A percentile compares a stretch with the other conserved stretches of the same genome.
Evolutionary conservation across 208 protist species (phyloP).

Genomic region (Porcisia hertigi): DNA sequence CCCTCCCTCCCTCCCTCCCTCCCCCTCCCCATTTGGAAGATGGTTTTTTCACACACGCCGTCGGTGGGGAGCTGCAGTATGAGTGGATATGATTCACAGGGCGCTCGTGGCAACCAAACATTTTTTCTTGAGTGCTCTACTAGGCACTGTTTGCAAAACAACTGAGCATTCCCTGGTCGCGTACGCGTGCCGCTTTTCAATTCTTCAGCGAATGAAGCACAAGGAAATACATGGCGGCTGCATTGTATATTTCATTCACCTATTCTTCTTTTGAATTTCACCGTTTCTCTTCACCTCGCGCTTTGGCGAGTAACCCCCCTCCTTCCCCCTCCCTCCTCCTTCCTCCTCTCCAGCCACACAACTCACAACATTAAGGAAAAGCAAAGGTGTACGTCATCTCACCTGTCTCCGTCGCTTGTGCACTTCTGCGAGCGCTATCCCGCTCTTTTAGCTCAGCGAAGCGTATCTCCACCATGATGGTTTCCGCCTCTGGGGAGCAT

Average conservation of each 20-base stretch:
- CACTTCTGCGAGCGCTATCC: neutral
- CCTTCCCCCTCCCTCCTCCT: no score
- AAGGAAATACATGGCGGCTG: neutral
- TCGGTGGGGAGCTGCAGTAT: neutral
- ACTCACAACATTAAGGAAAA: neutral
- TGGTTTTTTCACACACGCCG: no score
- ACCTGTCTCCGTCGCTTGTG: neutral
- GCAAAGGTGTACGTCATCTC: neutral
- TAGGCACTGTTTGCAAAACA: neutral
- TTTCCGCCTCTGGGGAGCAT: neutral
- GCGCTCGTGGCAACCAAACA: neutral
- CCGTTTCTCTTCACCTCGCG: neutral
- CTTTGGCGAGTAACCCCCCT: neutral
- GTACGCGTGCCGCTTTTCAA: neutral
- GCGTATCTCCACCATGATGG: conserved; percentile 2
- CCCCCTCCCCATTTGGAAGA: neutral
- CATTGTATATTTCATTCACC: neutral
- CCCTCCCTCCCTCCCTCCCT: no score
- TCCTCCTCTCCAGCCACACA: neutral
- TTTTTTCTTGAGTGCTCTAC: neutral
- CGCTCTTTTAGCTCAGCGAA: neutral
- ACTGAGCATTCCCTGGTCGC: neutral
- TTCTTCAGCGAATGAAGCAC: neutral
- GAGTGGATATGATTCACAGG: neutral
- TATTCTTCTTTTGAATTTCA: neutral